A percentile compares a stretch with the other conserved stretches of the same genome.
Conservation (phyloP, 495 filamentous ascomycete species). For the Aspergillus baeticus region DNA sequence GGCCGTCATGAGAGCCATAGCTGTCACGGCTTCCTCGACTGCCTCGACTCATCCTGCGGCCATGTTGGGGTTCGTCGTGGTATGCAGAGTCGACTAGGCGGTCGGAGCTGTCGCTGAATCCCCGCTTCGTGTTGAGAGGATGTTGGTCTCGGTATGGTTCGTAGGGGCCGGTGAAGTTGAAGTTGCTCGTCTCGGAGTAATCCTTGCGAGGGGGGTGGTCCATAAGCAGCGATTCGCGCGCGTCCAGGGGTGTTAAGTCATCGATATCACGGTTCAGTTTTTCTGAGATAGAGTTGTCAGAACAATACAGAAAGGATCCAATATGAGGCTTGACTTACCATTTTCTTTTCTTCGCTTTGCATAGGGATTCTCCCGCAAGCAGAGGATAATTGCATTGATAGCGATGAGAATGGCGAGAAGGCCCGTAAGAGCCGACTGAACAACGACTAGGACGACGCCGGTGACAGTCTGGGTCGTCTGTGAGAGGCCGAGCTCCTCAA, state of each 20-base stretch:
- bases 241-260: constrained; percentile 83
- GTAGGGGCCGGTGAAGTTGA: constrained; percentile 46
- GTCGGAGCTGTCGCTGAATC: constrained; percentile 39
- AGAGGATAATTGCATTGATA: constrained; percentile 81
- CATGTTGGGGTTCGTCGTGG: constrained; percentile 30
- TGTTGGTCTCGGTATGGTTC: constrained; percentile 44
- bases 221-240: constrained; percentile 86
- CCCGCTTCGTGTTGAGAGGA: constrained; percentile 24
- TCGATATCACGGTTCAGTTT: constrained; percentile 81
- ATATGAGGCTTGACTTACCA: constrained; percentile 53
- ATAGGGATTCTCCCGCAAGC: constrained; percentile 87
- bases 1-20: constrained; percentile 31
- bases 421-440: constrained; percentile 83
- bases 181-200: constrained; percentile 46
- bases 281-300: constrained; percentile 48
- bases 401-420: constrained; percentile 85
- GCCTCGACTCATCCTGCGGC: constrained; percentile 38
- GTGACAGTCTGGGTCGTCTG: constrained; percentile 95
- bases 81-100: constrained; percentile 40
- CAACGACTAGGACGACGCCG: constrained; percentile 83
- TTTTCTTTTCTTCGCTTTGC: constrained; percentile 79
- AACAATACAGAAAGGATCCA: neutral
- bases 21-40: constrained; percentile 29
- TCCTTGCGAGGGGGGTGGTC: constrained; percentile 42
- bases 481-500: constrained; percentile 85